These are phyloP conservation scores for Lichina pygmaea DNA, from an alignment of 495 filamentous ascomycete species.

Conservation along the genomic window DNA sequence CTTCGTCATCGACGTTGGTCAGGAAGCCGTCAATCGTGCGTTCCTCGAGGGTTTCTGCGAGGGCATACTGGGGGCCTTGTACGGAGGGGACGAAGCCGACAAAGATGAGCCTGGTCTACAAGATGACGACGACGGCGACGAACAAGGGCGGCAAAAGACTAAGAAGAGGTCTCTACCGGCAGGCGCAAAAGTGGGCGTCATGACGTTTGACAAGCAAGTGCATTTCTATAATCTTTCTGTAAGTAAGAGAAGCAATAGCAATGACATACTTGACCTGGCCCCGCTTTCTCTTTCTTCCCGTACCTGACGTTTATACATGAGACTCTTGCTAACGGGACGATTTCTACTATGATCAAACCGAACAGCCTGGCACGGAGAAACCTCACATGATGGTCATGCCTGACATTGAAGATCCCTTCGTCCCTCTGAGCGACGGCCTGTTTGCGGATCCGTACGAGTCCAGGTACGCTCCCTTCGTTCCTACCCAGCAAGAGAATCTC, in stretches of 20 bases:
- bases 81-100: conserved; percentile 25
- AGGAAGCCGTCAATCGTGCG: conserved; percentile 67
- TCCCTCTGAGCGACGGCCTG: conserved; percentile 70
- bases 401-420: conserved; percentile 90
- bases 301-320: conserved; percentile 4
- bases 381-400: conserved; percentile 98
- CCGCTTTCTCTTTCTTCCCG: neutral
- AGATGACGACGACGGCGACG: conserved; percentile 18
- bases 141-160: conserved; percentile 25
- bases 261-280: neutral
- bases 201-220: conserved; percentile 84
- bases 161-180: conserved; percentile 32
- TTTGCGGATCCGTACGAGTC: conserved; percentile 94
- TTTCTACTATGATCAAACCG: conserved; percentile 8
- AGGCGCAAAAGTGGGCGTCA: conserved; percentile 75
- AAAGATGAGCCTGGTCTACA: conserved; percentile 1
- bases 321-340: neutral
- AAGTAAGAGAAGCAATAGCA: conserved; percentile 11
- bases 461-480: conserved; percentile 22
- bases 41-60: conserved; percentile 81
- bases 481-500: neutral
- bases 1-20: conserved; percentile 79
- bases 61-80: conserved; percentile 64
- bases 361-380: conserved; percentile 45
- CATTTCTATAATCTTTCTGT: conserved; percentile 92